Conservation (phyloP, 2,329 filamentous ascomycete species). For the Kalmusia sp. region DNA sequence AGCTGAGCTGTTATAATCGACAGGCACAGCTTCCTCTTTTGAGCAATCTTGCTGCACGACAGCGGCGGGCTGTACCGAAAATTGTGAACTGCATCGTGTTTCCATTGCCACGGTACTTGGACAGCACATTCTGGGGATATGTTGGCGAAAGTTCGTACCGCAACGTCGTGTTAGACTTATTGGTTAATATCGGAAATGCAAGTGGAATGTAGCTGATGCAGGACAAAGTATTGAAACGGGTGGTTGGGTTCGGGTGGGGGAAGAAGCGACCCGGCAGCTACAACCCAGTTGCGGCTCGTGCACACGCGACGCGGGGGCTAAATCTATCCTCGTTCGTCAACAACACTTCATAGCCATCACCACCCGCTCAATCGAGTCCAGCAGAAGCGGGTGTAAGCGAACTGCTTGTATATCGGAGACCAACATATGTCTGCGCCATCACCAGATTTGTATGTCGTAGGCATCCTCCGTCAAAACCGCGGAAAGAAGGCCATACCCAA, state of each 20-base stretch:
- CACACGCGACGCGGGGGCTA: no score
- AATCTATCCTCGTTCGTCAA: no score
- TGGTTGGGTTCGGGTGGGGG: neutral
- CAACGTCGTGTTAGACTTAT: constrained; percentile 2
- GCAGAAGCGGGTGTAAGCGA: no score
- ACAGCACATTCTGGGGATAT: constrained; percentile 1
- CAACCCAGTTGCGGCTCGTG: no score
- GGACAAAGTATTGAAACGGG: constrained; percentile 11
- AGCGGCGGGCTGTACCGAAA: constrained; percentile 2
- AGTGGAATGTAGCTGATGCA: neutral
- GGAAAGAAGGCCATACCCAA: no score
- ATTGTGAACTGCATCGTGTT: constrained; percentile 6
- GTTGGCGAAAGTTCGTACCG: neutral
- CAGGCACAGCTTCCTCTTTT: constrained; percentile 16
- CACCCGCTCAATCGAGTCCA: no score
- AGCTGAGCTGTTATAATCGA: constrained; percentile 9
- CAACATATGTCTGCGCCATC: no score
- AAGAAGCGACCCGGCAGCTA: neutral
- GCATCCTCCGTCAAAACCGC: no score
- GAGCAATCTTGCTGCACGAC: constrained; percentile 4
- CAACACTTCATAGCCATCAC: no score
- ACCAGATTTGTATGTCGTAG: no score
- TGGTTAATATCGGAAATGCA: constrained; percentile 12
- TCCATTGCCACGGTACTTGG: neutral
- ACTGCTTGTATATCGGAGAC: no score